Conservation (phyloP, 805 yeast genomes). For the Scheffersomyces amazonensis region DNA sequence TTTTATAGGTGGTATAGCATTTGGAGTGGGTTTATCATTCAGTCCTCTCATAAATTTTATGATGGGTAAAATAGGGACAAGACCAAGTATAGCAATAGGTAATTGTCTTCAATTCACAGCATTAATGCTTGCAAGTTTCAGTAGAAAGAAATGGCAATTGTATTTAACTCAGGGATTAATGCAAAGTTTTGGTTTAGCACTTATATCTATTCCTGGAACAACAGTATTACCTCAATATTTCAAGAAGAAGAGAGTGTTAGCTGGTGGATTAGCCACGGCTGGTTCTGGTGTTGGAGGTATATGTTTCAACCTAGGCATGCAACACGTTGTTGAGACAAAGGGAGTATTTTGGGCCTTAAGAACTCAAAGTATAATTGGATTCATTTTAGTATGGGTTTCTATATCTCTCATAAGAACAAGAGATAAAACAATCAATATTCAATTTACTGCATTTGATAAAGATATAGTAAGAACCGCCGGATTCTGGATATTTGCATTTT, state of each 20-base stretch:
- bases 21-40: slow-evolving; percentile 50
- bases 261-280: slow-evolving; percentile 44
- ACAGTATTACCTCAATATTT: slow-evolving; percentile 71
- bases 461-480: slow-evolving; percentile 38
- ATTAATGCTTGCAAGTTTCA: slow-evolving; percentile 56
- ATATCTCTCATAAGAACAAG: slow-evolving; percentile 14
- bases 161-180: slow-evolving; percentile 67
- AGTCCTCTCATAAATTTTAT: slow-evolving; percentile 50
- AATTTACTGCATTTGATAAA: slow-evolving; percentile 37
- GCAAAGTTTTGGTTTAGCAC: slow-evolving; percentile 56
- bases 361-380: slow-evolving; percentile 41
- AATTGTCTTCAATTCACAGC: slow-evolving; percentile 50
- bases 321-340: slow-evolving; percentile 33
- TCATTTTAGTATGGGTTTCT: slow-evolving; percentile 22
- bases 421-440: slow-evolving; percentile 13
- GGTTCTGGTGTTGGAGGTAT: slow-evolving; percentile 59
- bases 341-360: slow-evolving; percentile 50
- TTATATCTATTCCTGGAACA: slow-evolving; percentile 56
- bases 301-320: slow-evolving; percentile 47
- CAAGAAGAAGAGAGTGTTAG: slow-evolving; percentile 56
- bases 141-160: slow-evolving; percentile 61
- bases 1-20: slow-evolving; percentile 64
- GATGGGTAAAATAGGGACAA: slow-evolving; percentile 44
- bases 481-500: slow-evolving; percentile 38
- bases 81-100: slow-evolving; percentile 45